These are phyloP conservation scores for Babesia gibsoni DNA, from an alignment of 169 alveolate genomes.

Conservation along the genomic window DNA sequence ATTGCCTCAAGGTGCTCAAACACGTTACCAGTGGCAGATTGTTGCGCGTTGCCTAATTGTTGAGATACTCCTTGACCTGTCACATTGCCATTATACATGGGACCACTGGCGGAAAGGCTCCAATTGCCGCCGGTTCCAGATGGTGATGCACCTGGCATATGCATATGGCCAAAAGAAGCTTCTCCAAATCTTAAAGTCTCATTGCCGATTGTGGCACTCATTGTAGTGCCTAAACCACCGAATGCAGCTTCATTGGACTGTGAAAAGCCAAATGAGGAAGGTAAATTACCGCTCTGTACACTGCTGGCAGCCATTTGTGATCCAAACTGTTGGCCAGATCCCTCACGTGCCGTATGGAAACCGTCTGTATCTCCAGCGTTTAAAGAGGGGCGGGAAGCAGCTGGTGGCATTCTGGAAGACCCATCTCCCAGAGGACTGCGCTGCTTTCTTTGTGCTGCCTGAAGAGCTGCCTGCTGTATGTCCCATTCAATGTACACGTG, in stretches of 20 bases:
- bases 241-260: too few relatives aligned
- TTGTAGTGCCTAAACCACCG: too few relatives aligned
- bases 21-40: background rate
- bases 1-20: constrained; percentile 31
- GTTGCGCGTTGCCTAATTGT: background rate
- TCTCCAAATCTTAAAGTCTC: too few relatives aligned
- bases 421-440: background rate
- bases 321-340: too few relatives aligned
- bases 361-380: background rate
- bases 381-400: background rate
- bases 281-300: too few relatives aligned
- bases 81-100: background rate
- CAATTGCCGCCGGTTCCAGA: background rate
- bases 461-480: background rate
- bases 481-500: constrained; percentile 29
- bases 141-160: background rate
- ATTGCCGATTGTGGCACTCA: too few relatives aligned
- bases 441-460: background rate
- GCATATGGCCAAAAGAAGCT: too few relatives aligned
- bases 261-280: too few relatives aligned
- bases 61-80: background rate
- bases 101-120: background rate
- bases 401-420: too few relatives aligned
- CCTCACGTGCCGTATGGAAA: constrained; percentile 14
- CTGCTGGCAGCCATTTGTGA: too few relatives aligned